phyloP scores from a whole-genome alignment of 768 basidiomycete genomes.

The Mycena pura region DNA sequence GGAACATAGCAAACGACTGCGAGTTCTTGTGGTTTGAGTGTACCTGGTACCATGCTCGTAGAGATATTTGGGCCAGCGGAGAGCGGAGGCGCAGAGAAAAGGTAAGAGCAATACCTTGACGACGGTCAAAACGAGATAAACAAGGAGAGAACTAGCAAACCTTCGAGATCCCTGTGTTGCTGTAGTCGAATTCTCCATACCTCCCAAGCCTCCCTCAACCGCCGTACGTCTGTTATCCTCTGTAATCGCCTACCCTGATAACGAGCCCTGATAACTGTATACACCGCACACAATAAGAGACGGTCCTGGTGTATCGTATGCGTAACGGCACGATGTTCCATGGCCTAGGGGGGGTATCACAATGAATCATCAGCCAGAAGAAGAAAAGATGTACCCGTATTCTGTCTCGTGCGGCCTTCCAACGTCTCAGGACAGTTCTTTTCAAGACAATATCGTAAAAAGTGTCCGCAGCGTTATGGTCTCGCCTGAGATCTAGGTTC shows the following conservation, averaged over 20 bases:
- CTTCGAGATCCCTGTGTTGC: constrained; percentile 49
- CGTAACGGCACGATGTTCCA: constrained; percentile 63
- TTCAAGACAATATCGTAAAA: constrained; percentile 50
- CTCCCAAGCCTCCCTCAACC: constrained; percentile 53
- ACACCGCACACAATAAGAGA: constrained; percentile 62
- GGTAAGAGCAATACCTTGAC: constrained; percentile 54
- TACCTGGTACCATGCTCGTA: constrained; percentile 55
- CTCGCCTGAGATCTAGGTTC: constrained; percentile 43
- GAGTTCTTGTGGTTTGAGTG: constrained; percentile 54
- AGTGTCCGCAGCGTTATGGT: constrained; percentile 49
- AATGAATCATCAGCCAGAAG: neutral
- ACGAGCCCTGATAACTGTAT: constrained; percentile 72
- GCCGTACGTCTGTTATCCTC: constrained; percentile 52
- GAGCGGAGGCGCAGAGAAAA: constrained; percentile 56
- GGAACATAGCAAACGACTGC: constrained; percentile 54
- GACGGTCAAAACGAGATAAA: constrained; percentile 21
- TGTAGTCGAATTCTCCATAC: constrained; percentile 58
- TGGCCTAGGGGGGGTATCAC: constrained; percentile 43
- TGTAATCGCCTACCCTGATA: constrained; percentile 67
- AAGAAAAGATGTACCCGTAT: constrained; percentile 52
- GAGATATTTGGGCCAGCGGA: constrained; percentile 38
- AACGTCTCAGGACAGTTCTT: constrained; percentile 55
- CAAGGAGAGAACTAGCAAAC: constrained; percentile 38
- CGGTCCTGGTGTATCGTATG: constrained; percentile 63
- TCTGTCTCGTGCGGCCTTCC: constrained; percentile 60